phyloP scores from a whole-genome alignment of 192 early-diverging fungal genomes.

The Gigaspora rosea region DNA sequence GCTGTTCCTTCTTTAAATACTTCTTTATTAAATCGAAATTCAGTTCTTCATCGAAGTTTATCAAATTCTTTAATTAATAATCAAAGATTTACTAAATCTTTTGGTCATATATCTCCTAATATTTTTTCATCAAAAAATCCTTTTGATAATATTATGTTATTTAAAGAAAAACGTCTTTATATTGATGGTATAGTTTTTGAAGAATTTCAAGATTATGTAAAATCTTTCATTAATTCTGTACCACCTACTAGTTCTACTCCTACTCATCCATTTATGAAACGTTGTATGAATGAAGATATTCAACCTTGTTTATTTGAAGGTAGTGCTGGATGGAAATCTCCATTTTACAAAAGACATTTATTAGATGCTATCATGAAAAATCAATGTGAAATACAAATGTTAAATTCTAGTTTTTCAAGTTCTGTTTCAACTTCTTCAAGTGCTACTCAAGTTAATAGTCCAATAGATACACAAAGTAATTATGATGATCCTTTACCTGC shows the following conservation, averaged over 20 bases:
- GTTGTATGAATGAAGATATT: slow-evolving; percentile 72
- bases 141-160: slow-evolving; percentile 14
- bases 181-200: slow-evolving; percentile 69
- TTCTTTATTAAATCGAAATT: slow-evolving; percentile 6
- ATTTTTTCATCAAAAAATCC: slow-evolving; percentile 16
- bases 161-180: slow-evolving; percentile 33
- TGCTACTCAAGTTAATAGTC: slow-evolving; percentile 30
- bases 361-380: slow-evolving; percentile 61
- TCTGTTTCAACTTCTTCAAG: slow-evolving; percentile 17
- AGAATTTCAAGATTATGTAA: slow-evolving; percentile 76
- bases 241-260: slow-evolving; percentile 30
- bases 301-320: slow-evolving; percentile 75
- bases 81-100: neutral
- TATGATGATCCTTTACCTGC: slow-evolving; percentile 38
- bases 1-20: slow-evolving; percentile 1
- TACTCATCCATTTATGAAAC: slow-evolving; percentile 63
- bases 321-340: slow-evolving; percentile 38
- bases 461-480: neutral
- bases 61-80: slow-evolving; percentile 1
- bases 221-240: slow-evolving; percentile 34
- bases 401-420: slow-evolving; percentile 23
- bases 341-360: slow-evolving; percentile 53
- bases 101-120: slow-evolving; percentile 35
- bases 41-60: slow-evolving; percentile 16
- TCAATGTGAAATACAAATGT: slow-evolving; percentile 57